Percentiles rank a stretch among this genome's conserved stretches.
Evolutionary conservation across 805 yeast species (phyloP).

Genomic region (Wickerhamomyces alni): DNA sequence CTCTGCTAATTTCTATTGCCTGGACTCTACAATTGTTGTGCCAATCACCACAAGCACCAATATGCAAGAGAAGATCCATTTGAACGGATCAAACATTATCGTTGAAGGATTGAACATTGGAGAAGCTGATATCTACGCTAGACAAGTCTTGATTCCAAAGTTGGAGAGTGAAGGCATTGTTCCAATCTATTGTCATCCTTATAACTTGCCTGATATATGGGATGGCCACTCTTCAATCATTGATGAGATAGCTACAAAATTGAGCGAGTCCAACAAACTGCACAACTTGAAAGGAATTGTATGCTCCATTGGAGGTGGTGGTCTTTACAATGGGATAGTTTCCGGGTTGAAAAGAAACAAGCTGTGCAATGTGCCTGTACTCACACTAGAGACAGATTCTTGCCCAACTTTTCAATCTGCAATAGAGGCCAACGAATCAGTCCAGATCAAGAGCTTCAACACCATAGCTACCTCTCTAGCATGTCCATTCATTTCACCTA

Average conservation of each 20-base stretch:
- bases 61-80: slow-evolving; percentile 39
- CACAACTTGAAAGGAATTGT: slow-evolving; percentile 36
- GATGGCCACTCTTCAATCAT: slow-evolving; percentile 46
- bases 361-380: slow-evolving; percentile 32
- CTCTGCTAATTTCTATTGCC: slow-evolving; percentile 31
- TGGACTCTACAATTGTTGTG: slow-evolving; percentile 50
- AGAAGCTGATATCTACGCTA: slow-evolving; percentile 44
- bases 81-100: slow-evolving; percentile 45
- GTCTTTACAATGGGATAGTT: slow-evolving; percentile 46
- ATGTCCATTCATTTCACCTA: slow-evolving; percentile 47
- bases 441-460: slow-evolving; percentile 36
- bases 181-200: slow-evolving; percentile 51
- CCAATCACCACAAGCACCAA: slow-evolving; percentile 43
- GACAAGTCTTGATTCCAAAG: slow-evolving; percentile 23
- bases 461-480: slow-evolving; percentile 65
- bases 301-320: slow-evolving; percentile 56
- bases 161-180: slow-evolving; percentile 16
- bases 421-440: slow-evolving; percentile 37
- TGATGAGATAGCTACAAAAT: slow-evolving; percentile 33
- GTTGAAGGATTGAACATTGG: slow-evolving; percentile 40
- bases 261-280: slow-evolving; percentile 19
- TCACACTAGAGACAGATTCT: slow-evolving; percentile 56
- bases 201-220: slow-evolving; percentile 46
- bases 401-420: slow-evolving; percentile 54
- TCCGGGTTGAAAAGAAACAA: slow-evolving; percentile 35